phyloP scores from a whole-genome alignment of 2,329 filamentous ascomycete species.

The Microdochium paspali region DNA sequence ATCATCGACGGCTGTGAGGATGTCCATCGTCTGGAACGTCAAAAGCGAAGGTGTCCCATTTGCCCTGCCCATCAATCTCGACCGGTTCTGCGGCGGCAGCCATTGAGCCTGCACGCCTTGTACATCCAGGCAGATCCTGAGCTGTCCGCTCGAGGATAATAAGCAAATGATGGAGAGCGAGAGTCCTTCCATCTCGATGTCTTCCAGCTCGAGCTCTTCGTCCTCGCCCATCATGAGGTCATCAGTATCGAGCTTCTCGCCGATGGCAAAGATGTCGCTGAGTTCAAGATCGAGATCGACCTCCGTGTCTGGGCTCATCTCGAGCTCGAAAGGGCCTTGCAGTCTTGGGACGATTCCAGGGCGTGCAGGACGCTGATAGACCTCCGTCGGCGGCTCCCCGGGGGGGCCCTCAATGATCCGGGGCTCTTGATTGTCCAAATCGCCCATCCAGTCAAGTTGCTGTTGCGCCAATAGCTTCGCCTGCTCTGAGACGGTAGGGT shows the following conservation, averaged over 20 bases:
- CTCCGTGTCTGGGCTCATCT: conserved; percentile 41
- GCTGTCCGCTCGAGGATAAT: conserved; percentile 49
- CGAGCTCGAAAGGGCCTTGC: conserved; percentile 52
- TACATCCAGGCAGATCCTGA: conserved; percentile 52
- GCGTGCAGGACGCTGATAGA: conserved; percentile 46
- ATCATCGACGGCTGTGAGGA: conserved; percentile 43
- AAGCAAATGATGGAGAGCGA: conserved; percentile 52
- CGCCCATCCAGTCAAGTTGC: conserved; percentile 59
- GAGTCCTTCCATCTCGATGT: conserved; percentile 47
- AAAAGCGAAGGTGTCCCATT: conserved; percentile 38
- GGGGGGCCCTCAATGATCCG: conserved; percentile 37
- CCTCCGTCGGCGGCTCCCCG: conserved; percentile 40
- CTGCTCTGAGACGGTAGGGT: conserved; percentile 39
- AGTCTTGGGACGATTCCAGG: conserved; percentile 50
- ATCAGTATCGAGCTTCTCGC: conserved; percentile 49
- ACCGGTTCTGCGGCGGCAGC: conserved; percentile 48
- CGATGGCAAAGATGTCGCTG: conserved; percentile 54
- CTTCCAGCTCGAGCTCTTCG: conserved; percentile 47
- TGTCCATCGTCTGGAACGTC: conserved; percentile 55
- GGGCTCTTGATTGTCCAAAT: conserved; percentile 54
- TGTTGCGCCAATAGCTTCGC: conserved; percentile 52
- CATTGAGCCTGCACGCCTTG: conserved; percentile 58
- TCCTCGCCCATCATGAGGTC: conserved; percentile 57
- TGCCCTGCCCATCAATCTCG: conserved; percentile 28
- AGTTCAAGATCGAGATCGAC: conserved; percentile 47